phyloP scores from a whole-genome alignment of 106 monocot species.

The Gastrodia elata region DNA sequence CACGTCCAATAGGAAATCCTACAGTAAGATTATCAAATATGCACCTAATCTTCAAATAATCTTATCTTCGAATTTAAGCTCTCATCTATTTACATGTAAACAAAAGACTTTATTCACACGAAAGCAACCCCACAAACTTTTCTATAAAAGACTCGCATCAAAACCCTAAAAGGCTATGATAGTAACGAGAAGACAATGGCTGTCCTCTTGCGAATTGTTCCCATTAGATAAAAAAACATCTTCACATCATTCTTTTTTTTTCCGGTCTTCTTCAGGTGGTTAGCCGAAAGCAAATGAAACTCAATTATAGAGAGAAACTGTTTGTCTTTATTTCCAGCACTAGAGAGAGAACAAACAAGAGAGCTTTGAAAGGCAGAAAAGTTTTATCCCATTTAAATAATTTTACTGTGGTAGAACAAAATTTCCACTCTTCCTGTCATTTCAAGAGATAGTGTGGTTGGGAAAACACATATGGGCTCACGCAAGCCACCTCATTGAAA shows the following conservation, averaged over 20 bases:
- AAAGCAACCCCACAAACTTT: not conserved
- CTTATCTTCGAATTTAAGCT: too few relatives aligned
- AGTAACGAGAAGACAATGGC: not conserved
- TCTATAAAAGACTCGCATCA: not conserved
- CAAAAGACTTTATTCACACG: too few relatives aligned
- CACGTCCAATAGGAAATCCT: too few relatives aligned
- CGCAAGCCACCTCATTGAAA: not conserved
- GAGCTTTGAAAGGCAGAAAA: not conserved
- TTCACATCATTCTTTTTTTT: conserved; percentile 1
- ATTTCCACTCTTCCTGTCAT: not conserved
- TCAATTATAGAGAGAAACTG: not conserved
- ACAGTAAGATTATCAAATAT: too few relatives aligned
- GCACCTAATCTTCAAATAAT: too few relatives aligned
- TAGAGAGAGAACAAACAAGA: not conserved
- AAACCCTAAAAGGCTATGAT: not conserved
- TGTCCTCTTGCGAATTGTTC: not conserved
- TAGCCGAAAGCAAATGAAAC: conserved; percentile 3
- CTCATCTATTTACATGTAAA: too few relatives aligned
- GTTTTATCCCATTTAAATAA: not conserved
- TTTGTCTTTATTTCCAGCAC: not conserved
- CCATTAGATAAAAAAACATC: not conserved
- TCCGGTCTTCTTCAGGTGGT: not conserved
- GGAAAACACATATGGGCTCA: not conserved
- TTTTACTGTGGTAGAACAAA: not conserved
- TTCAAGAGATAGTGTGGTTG: conserved; percentile 4